Evolutionary conservation across 495 filamentous ascomycete genomes (phyloP).

Genomic region (Aspergillus mulundensis): DNA sequence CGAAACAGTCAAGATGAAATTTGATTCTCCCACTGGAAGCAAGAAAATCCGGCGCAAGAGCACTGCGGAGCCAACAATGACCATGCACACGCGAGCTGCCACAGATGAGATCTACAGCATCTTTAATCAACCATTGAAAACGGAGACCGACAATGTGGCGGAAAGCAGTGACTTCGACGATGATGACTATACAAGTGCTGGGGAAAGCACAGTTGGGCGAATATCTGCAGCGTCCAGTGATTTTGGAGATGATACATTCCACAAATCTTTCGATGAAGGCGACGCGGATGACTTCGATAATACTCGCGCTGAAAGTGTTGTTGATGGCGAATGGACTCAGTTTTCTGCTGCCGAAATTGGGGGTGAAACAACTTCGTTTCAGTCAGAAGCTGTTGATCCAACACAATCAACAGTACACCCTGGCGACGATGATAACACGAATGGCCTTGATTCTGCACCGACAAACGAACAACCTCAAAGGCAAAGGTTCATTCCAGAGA

Average conservation of each 20-base stretch:
- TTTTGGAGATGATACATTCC: slow-evolving; percentile 56
- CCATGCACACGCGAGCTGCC: slow-evolving; percentile 87
- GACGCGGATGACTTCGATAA: slow-evolving; percentile 50
- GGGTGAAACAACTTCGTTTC: slow-evolving; percentile 34
- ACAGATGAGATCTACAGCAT: slow-evolving; percentile 97
- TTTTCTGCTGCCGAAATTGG: slow-evolving; percentile 73
- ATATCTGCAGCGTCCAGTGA: slow-evolving; percentile 61
- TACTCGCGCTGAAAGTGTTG: slow-evolving; percentile 52
- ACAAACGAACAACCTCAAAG: slow-evolving; percentile 29
- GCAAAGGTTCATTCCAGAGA: slow-evolving; percentile 59
- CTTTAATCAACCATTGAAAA: slow-evolving; percentile 85
- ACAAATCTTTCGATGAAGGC: slow-evolving; percentile 33
- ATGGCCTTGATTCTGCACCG: slow-evolving; percentile 17
- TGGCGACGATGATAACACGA: slow-evolving; percentile 30
- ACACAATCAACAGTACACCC: slow-evolving; percentile 20
- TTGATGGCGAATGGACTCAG: slow-evolving; percentile 75
- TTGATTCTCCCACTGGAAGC: slow-evolving; percentile 76
- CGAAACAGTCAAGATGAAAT: slow-evolving; percentile 76
- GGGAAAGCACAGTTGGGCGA: slow-evolving; percentile 72
- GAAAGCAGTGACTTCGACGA: slow-evolving; percentile 61
- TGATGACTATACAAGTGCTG: slow-evolving; percentile 77
- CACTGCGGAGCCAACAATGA: slow-evolving; percentile 86
- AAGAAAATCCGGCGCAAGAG: slow-evolving; percentile 69
- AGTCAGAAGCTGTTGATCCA: slow-evolving; percentile 28
- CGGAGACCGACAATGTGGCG: slow-evolving; percentile 37